phyloP scores from a whole-genome alignment of 2,329 filamentous ascomycete genomes.

The Talaromyces sp. region DNA sequence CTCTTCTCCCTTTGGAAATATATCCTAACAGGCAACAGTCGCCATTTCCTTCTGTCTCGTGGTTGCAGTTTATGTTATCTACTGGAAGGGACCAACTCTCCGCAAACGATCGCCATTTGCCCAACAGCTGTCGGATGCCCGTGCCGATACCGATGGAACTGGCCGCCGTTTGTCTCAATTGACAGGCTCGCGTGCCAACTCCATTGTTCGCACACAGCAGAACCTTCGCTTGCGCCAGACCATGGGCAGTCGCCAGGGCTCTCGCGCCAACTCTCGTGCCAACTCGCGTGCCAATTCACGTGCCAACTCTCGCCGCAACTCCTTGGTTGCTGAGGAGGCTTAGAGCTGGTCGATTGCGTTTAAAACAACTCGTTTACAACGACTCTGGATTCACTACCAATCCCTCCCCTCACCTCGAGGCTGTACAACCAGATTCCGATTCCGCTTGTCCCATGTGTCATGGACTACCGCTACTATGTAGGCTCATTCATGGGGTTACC shows the following conservation, averaged over 20 bases:
- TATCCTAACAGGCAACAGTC: conserved; percentile 23
- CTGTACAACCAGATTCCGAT: background rate
- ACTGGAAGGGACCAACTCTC: conserved; percentile 58
- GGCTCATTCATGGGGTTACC: background rate
- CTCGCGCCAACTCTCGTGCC: conserved; percentile 27
- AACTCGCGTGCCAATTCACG: conserved; percentile 23
- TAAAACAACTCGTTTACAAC: background rate
- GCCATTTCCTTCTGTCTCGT: conserved; percentile 59
- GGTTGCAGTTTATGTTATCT: conserved; percentile 60
- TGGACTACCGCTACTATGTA: background rate
- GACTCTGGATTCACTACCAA: background rate
- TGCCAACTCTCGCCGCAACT: conserved; percentile 27
- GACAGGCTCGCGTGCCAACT: conserved; percentile 30
- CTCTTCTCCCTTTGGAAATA: background rate
- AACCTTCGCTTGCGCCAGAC: conserved; percentile 32
- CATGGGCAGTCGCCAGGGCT: conserved; percentile 30
- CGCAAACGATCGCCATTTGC: conserved; percentile 61
- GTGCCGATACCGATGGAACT: conserved; percentile 25
- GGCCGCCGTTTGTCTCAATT: conserved; percentile 29
- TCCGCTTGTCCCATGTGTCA: background rate
- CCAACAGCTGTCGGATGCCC: conserved; percentile 52
- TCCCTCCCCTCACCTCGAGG: background rate
- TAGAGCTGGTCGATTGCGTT: background rate
- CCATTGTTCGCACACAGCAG: conserved; percentile 35
- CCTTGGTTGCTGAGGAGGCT: conserved; percentile 1